Base-by-base conservation (phyloP, 1,284 basidiomycete species). In the Tilletia walkeri region DNA sequence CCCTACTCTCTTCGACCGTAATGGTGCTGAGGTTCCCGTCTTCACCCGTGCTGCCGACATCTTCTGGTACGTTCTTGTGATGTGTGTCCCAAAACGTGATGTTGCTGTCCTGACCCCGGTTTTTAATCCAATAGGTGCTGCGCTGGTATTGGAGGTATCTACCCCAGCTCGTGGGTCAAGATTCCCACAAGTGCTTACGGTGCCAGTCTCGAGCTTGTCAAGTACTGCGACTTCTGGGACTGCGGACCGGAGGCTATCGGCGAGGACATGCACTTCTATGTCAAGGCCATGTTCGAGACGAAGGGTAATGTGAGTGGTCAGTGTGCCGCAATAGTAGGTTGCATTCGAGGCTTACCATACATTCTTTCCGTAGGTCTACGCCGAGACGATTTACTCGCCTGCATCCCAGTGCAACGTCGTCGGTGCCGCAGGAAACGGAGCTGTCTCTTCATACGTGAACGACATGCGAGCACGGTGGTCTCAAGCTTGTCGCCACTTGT, bases 201-300 rank as follows among this genome's bases (percentile, higher is more conserved):
- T 47, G 71, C 80, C 45, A 80, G 79, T 20, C 69, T 84, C 68
- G 72, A 71, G 30, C 76, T 84, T 18, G 78, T 76, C 41, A 74
- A 76, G 41, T 72, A 71, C 63, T 80, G 81, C 69, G 80, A 80
- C 54, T 83, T 81, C 72, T 81, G 80, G 77, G 82, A 84, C 70
- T 74, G 80, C 36, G 82, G 82, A 39, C 77, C 79, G 38, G 73
- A 79, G 68, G 77, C 79, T 45, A 83, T 84, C 67, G 82, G 82
- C 38, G 82, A 84, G 71, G 82, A 84, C 75, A 81, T 84, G 78
- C 82, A 84, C 76, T 82, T 82, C 77, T 80, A 74, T 73, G 73
- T 77, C 72, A 84, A 83, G 71, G 81, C 79, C 53, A 72, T 80
- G 20, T 80, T 82, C 70, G 80, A 80, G 36, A 84, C 82, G 41